A percentile compares a stretch with the other conserved stretches of the same genome.
These are phyloP conservation scores for Zasmidium angulare DNA, from an alignment of 2,329 filamentous ascomycete genomes.

Conservation along the genomic window DNA sequence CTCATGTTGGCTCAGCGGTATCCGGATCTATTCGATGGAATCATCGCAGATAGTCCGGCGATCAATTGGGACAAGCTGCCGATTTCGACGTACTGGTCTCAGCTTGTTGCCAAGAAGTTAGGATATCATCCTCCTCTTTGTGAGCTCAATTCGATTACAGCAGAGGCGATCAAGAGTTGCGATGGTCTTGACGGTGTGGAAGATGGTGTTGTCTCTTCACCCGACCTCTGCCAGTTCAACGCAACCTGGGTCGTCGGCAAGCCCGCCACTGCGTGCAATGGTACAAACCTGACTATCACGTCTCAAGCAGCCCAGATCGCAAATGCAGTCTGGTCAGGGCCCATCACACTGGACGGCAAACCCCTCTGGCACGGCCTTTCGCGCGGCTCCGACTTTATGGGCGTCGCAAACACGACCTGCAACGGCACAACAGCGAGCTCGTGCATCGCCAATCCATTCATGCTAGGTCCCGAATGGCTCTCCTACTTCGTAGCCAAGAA, in stretches of 20 bases:
- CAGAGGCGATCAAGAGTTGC: conserved; percentile 28
- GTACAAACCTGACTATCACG: conserved; percentile 22
- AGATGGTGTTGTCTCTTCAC: conserved; percentile 29
- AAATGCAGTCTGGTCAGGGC: conserved; percentile 34
- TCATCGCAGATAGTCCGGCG: conserved; percentile 37
- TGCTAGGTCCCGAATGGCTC: conserved; percentile 32
- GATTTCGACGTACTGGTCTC: conserved; percentile 21
- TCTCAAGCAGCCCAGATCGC: conserved; percentile 29
- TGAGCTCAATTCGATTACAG: conserved; percentile 32
- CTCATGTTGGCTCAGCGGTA: conserved; percentile 37
- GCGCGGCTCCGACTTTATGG: background rate
- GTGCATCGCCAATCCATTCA: background rate
- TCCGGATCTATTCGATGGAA: conserved; percentile 37
- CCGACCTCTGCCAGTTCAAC: conserved; percentile 23
- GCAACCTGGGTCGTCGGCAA: conserved; percentile 37
- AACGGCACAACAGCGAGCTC: background rate
- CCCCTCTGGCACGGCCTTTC: conserved; percentile 31
- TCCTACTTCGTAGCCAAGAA: conserved; percentile 36
- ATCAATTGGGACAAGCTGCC: conserved; percentile 28
- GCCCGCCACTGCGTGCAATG: conserved; percentile 30
- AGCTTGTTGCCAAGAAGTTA: conserved; percentile 24
- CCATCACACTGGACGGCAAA: conserved; percentile 18
- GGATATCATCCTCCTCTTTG: conserved; percentile 24
- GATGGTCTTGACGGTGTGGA: conserved; percentile 34
- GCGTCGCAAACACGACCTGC: background rate